These are phyloP conservation scores for Quercus lobata DNA, from an alignment of 331 rosid genomes.

Conservation along the genomic window DNA sequence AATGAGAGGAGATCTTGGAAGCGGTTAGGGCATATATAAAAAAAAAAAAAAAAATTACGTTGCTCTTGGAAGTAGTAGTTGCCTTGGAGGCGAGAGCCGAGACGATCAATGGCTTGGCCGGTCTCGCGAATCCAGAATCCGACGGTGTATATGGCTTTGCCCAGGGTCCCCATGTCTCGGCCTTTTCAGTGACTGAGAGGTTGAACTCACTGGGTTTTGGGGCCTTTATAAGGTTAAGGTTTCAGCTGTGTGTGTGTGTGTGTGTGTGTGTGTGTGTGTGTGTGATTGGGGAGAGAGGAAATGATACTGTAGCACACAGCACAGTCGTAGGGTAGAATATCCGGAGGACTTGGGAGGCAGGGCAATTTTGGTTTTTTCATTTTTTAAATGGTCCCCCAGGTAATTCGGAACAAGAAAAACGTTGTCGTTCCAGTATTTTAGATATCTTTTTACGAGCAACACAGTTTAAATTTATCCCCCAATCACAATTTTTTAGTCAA, in stretches of 20 bases:
- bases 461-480: too few relatives aligned
- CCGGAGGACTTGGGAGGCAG: constrained; percentile 20
- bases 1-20: background rate
- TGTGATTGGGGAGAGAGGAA: background rate
- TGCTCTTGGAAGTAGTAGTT: constrained; percentile 70
- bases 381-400: too few relatives aligned
- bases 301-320: background rate
- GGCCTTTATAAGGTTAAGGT: background rate
- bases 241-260: background rate
- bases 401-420: too few relatives aligned
- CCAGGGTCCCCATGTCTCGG: constrained; percentile 67
- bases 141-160: constrained; percentile 73
- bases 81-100: constrained; percentile 82
- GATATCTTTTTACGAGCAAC: too few relatives aligned
- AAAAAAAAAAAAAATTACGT: constrained; percentile 28
- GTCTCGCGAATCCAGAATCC: constrained; percentile 88
- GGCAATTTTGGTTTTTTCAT: constrained; percentile 15
- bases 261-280: background rate
- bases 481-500: too few relatives aligned
- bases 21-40: background rate
- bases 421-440: too few relatives aligned
- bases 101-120: constrained; percentile 85
- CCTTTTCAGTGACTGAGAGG: background rate
- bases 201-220: background rate
- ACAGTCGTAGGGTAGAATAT: constrained; percentile 11